phyloP scores from a whole-genome alignment of 805 yeast species.

The Kodamaea fukazawae region DNA sequence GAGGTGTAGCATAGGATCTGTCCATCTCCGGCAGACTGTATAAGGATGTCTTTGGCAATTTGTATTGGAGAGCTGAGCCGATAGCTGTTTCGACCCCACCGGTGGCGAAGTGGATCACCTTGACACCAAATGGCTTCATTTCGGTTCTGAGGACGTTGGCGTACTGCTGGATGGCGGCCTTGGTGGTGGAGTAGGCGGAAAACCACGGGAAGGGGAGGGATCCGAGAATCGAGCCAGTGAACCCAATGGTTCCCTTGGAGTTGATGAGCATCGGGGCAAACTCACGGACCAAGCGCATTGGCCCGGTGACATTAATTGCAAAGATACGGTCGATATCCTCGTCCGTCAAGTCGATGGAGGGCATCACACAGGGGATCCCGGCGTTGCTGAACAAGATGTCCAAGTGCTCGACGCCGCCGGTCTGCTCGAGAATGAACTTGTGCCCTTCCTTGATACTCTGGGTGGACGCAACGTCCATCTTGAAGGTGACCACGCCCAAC shows the following conservation, averaged over 20 bases:
- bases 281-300: slow-evolving; percentile 60
- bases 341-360: slow-evolving; percentile 65
- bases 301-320: slow-evolving; percentile 69
- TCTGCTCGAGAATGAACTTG: slow-evolving; percentile 32
- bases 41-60: slow-evolving; percentile 54
- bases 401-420: slow-evolving; percentile 44
- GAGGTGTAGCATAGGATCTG: slow-evolving; percentile 49
- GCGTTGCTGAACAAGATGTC: slow-evolving; percentile 74
- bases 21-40: slow-evolving; percentile 51
- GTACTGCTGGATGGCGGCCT: slow-evolving; percentile 75
- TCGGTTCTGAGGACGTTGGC: slow-evolving; percentile 63
- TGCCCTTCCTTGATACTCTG: slow-evolving; percentile 48
- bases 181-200: slow-evolving; percentile 61
- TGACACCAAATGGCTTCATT: slow-evolving; percentile 67
- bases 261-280: slow-evolving; percentile 54
- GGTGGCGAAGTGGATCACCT: slow-evolving; percentile 66
- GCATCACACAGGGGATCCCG: slow-evolving; percentile 69
- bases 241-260: slow-evolving; percentile 66
- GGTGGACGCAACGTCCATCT: slow-evolving; percentile 56
- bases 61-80: slow-evolving; percentile 52
- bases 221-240: slow-evolving; percentile 74
- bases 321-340: slow-evolving; percentile 50
- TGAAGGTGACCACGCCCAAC: slow-evolving; percentile 45
- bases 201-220: slow-evolving; percentile 68
- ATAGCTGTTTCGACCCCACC: slow-evolving; percentile 76